Percentiles rank a stretch among this genome's conserved stretches.
Evolutionary conservation across 768 basidiomycete genomes (phyloP).

Genomic region (Hypholoma sublateritium): DNA sequence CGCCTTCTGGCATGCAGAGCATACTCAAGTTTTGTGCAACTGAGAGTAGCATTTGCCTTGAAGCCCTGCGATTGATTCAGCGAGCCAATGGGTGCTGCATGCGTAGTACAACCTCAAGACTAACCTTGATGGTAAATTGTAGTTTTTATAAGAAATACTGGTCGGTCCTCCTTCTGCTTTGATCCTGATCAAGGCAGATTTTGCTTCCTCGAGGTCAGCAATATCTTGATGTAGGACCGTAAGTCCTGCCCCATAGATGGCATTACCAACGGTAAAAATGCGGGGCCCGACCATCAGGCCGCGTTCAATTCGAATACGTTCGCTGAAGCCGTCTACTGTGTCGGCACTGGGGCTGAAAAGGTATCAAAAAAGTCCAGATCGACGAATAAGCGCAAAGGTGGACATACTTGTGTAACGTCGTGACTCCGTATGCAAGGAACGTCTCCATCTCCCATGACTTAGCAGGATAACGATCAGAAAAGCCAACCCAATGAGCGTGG

Average conservation of each 20-base stretch:
- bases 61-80: constrained; percentile 41
- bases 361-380: background rate
- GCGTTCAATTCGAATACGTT: constrained; percentile 67
- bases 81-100: background rate
- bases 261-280: constrained; percentile 67
- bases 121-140: constrained; percentile 68
- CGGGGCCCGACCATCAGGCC: constrained; percentile 70
- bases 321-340: constrained; percentile 60
- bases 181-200: constrained; percentile 64
- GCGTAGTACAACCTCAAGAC: constrained; percentile 13
- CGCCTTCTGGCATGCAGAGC: constrained; percentile 76
- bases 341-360: constrained; percentile 58
- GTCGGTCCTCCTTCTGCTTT: constrained; percentile 72
- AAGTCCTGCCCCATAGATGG: constrained; percentile 58
- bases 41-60: constrained; percentile 62
- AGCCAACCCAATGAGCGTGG: constrained; percentile 73
- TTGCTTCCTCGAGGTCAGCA: constrained; percentile 60
- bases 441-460: constrained; percentile 75
- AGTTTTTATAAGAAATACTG: constrained; percentile 78
- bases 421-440: constrained; percentile 76
- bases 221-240: constrained; percentile 59
- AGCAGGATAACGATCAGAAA: constrained; percentile 51
- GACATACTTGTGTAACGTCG: constrained; percentile 72
- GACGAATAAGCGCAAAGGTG: background rate
- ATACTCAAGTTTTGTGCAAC: constrained; percentile 63